Evolutionary conservation across 257 asterid species (phyloP).

Genomic region (Henckelia pumila): DNA sequence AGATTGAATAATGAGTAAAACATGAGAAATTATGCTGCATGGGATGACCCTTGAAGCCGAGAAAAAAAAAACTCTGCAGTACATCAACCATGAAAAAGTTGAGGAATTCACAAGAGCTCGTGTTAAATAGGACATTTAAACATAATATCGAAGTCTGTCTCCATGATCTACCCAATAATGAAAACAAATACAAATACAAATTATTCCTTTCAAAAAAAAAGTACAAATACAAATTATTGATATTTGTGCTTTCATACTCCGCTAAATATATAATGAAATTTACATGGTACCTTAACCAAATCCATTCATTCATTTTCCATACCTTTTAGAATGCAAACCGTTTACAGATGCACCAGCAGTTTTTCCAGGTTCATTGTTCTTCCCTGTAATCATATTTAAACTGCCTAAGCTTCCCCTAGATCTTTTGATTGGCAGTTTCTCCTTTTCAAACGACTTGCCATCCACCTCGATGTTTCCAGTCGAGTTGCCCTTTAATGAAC

Average conservation of each 20-base stretch:
- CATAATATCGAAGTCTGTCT: not conserved
- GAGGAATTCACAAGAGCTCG: not conserved
- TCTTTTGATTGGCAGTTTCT: constrained; percentile 87
- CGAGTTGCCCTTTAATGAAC: constrained; percentile 49
- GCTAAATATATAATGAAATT: not conserved
- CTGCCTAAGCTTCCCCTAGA: constrained; percentile 88
- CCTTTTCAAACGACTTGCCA: constrained; percentile 79
- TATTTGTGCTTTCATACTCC: constrained; percentile 3
- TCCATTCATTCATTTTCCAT: constrained; percentile 1
- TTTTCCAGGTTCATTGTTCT: constrained; percentile 59
- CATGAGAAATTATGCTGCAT: constrained; percentile 13
- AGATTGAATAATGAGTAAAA: constrained; percentile 11
- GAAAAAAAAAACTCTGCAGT: not conserved
- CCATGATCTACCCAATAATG: constrained; percentile 12
- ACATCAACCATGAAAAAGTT: not conserved
- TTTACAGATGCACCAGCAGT: constrained; percentile 55
- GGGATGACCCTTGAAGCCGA: constrained; percentile 7
- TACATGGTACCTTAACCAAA: not conserved
- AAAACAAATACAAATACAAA: constrained; percentile 22
- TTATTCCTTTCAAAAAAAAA: no score
- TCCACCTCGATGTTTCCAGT: constrained; percentile 62
- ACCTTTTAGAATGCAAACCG: constrained; percentile 63
- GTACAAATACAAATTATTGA: constrained; percentile 14
- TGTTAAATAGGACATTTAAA: not conserved
- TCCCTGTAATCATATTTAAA: constrained; percentile 80